phyloP scores from a whole-genome alignment of 2,329 filamentous ascomycete genomes.

The Xylariaceae sp. region DNA sequence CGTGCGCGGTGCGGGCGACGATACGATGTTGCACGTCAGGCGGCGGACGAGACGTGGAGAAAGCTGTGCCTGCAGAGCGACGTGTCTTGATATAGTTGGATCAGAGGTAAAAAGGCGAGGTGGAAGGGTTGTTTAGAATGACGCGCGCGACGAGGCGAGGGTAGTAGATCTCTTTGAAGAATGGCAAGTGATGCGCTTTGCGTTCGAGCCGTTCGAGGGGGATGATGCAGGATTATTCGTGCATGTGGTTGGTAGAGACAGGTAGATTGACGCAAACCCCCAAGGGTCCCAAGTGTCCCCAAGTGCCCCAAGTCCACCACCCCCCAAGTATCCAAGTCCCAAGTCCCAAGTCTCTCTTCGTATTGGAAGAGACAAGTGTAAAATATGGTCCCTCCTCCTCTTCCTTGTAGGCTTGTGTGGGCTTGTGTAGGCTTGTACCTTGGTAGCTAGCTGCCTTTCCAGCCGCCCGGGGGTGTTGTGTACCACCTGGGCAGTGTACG shows the following conservation, averaged over 20 bases:
- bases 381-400: no score
- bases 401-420: no score
- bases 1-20: no score
- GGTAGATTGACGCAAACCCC: slow-evolving; percentile 47
- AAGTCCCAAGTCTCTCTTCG: slow-evolving; percentile 12
- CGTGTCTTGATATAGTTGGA: slow-evolving; percentile 66
- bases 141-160: slow-evolving; percentile 41
- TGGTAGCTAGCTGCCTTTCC: no score
- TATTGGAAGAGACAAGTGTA: slow-evolving; percentile 20
- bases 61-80: slow-evolving; percentile 54
- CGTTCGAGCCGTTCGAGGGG: slow-evolving; percentile 21
- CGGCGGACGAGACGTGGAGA: slow-evolving; percentile 40
- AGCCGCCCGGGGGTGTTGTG: no score
- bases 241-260: slow-evolving; percentile 52
- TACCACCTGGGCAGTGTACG: no score
- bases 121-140: slow-evolving; percentile 33
- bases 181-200: slow-evolving; percentile 29
- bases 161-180: slow-evolving; percentile 36
- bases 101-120: slow-evolving; percentile 39
- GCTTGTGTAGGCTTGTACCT: no score
- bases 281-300: no score
- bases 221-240: slow-evolving; percentile 48
- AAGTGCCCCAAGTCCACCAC: no score
- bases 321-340: no score
- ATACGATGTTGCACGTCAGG: slow-evolving; percentile 43